Evolutionary conservation across 2,329 filamentous ascomycete species (phyloP), one percentile per base, ranked within the genome.

Genomic region (Aschersonia sp.): DNA sequence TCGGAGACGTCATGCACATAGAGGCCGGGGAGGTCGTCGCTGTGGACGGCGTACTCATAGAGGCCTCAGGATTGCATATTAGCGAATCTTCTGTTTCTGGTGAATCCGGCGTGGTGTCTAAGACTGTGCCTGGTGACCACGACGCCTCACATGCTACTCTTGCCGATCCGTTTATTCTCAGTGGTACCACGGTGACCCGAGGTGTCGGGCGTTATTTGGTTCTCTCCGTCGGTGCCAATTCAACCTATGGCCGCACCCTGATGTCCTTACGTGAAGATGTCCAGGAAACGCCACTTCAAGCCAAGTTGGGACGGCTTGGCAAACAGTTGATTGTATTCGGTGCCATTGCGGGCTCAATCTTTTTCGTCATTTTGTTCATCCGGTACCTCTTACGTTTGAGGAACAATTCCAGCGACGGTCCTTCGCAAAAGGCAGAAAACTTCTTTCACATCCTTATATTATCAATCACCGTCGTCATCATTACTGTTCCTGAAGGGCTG

Each of bases 161-260:
- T 6, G 67, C 83, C 51, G 85, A 89, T 55, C 85, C 85, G 0
- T 90, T 90, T 62, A 87, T 90, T 51, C 70, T 89, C 4, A 89
- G 84, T 29, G 85, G 85, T 43, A 82, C 82, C 3, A 87, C 87
- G 54, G 79, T 90, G 9, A 79, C 79, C 0, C 83, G 87, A 56
- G 85, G 85, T 47, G 73, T 87, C 6, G 85, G 86, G 8, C 79
- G 76, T 4, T 89, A 87, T 62, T 61, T 90, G 47, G 84, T 88
- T 47, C 87, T 83, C 1, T 77, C 84, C 5, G 79, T 82, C 14
- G 85, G 85, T 52, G 72, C 83, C 37, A 75, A 89, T 61, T 86
- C 84, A 1, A 83, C 77, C 32, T 81, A 85, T 56, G 85, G 85
- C 48, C 84, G 85, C 56, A 87, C 81, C 3, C 75, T 89, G 67